Percentiles rank a stretch among this genome's conserved stretches.
These are phyloP conservation scores for Prunus yedoensis DNA, from an alignment of 331 rosid species.

Conservation along the genomic window DNA sequence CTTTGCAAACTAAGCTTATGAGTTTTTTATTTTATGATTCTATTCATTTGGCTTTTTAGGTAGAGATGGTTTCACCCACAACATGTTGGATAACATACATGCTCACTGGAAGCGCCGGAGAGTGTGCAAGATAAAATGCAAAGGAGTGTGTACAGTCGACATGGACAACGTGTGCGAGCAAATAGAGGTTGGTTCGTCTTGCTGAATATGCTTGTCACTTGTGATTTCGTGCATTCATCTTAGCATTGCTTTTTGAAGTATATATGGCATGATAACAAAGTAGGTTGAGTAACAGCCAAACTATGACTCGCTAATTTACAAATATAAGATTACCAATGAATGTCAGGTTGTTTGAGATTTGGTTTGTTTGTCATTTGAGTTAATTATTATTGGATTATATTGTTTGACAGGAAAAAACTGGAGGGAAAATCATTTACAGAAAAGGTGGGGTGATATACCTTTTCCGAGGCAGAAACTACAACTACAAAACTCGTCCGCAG, in stretches of 20 bases:
- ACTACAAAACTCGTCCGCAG: slow-evolving; percentile 68
- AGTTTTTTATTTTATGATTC: slow-evolving; percentile 5
- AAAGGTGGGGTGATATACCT: slow-evolving; percentile 75
- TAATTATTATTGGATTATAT: slow-evolving; percentile 21
- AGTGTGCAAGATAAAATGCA: slow-evolving; percentile 83
- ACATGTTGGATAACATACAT: slow-evolving; percentile 94
- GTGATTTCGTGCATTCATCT: slow-evolving; percentile 11
- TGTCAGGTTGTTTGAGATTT: background rate
- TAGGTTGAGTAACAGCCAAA: background rate
- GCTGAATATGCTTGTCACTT: background rate
- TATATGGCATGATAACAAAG: background rate
- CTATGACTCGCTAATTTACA: background rate
- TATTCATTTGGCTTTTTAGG: slow-evolving; percentile 44
- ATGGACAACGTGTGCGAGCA: slow-evolving; percentile 81
- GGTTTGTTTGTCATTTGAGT: slow-evolving; percentile 1
- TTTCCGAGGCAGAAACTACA: slow-evolving; percentile 93
- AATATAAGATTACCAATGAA: background rate
- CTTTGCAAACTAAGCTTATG: slow-evolving; percentile 3
- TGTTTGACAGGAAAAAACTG: slow-evolving; percentile 74
- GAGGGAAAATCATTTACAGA: slow-evolving; percentile 69
- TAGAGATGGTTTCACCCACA: slow-evolving; percentile 91
- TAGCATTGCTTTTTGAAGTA: background rate
- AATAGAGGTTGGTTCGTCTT: slow-evolving; percentile 63
- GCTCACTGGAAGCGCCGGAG: slow-evolving; percentile 90
- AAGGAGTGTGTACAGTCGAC: slow-evolving; percentile 81